A percentile compares a stretch with the other conserved stretches of the same genome.
Conservation (phyloP, 148 eudicot species). For the Chenopodium formosanum region DNA sequence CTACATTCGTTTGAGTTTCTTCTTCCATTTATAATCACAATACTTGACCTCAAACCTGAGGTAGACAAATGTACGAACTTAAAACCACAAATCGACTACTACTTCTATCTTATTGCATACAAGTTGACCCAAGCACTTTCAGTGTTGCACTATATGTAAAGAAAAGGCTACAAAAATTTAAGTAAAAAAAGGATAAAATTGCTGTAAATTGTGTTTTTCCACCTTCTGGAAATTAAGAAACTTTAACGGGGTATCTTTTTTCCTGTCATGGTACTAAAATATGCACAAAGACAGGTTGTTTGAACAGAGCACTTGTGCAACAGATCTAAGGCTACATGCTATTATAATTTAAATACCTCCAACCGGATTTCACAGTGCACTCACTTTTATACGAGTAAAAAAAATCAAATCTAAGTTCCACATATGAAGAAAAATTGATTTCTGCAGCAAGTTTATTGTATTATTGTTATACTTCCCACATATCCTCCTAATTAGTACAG, state of each 20-base stretch:
- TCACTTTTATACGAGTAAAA: not conserved
- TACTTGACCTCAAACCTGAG: slow-evolving; percentile 25
- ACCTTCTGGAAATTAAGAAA: not conserved
- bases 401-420: not conserved
- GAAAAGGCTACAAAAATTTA: slow-evolving; percentile 4
- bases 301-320: not conserved
- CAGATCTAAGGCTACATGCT: not conserved
- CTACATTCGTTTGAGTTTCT: slow-evolving; percentile 47
- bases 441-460: not conserved
- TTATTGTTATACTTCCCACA: not conserved
- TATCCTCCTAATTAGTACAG: not conserved
- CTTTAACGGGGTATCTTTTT: not conserved
- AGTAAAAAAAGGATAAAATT: not conserved
- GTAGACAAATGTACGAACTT: not conserved
- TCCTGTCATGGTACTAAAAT: not conserved
- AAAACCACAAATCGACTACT: not conserved
- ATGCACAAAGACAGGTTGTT: not conserved
- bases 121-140: not conserved
- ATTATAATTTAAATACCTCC: not conserved
- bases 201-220: not conserved
- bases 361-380: not conserved
- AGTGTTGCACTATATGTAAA: not conserved
- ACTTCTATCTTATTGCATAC: not conserved
- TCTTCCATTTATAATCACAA: slow-evolving; percentile 50
- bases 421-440: not conserved